Evolutionary conservation across 257 asterid species (phyloP).

Genomic region (Cinchona pubescens): DNA sequence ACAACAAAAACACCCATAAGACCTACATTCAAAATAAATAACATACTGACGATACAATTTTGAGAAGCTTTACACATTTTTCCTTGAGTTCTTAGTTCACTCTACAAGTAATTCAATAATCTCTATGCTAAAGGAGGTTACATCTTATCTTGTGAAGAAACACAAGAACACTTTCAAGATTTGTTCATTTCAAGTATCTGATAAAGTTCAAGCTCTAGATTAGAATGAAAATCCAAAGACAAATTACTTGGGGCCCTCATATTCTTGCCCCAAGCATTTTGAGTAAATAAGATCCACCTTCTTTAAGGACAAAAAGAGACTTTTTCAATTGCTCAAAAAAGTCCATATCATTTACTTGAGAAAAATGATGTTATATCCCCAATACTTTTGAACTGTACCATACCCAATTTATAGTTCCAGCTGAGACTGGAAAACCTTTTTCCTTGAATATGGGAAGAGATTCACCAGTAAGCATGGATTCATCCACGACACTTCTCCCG

Average conservation of each 20-base stretch:
- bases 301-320: background rate
- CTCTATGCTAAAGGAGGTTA: background rate
- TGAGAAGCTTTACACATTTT: too few species aligned
- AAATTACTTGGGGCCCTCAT: background rate
- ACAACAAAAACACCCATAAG: too few species aligned
- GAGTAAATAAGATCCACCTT: background rate
- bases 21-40: too few species aligned
- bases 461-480: constrained; percentile 99
- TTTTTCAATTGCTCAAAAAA: background rate
- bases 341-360: background rate
- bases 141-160: background rate
- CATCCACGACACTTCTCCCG: constrained; percentile 98
- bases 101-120: background rate
- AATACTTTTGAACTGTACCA: constrained; percentile 23
- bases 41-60: too few species aligned
- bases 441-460: constrained; percentile 96
- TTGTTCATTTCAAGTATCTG: background rate
- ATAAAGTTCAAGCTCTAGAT: background rate
- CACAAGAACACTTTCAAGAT: background rate
- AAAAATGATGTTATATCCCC: background rate
- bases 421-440: constrained; percentile 70
- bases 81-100: too few species aligned
- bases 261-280: background rate
- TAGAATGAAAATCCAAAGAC: background rate
- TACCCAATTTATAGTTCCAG: constrained; percentile 99